phyloP scores from a whole-genome alignment of 2,329 filamentous ascomycete genomes.

The Neonectria magnoliae region DNA sequence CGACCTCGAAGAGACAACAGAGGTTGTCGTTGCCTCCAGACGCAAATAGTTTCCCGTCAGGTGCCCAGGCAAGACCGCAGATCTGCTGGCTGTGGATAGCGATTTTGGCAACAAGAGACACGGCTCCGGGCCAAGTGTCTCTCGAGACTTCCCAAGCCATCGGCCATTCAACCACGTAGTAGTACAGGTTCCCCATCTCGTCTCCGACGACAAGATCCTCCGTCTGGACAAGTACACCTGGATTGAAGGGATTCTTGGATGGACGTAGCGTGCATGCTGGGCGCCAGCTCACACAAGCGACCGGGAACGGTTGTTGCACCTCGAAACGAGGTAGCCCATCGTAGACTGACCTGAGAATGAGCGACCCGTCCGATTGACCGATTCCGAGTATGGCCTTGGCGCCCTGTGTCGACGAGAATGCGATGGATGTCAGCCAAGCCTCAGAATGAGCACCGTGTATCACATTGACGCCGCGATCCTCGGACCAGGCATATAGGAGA shows the following conservation, averaged over 20 bases:
- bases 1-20: slow-evolving; percentile 81
- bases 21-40: slow-evolving; percentile 93
- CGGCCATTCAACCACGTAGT: slow-evolving; percentile 91
- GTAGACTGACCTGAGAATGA: slow-evolving; percentile 81
- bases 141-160: slow-evolving; percentile 68
- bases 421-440: slow-evolving; percentile 81
- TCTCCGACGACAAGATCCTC: slow-evolving; percentile 92
- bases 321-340: slow-evolving; percentile 79
- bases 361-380: slow-evolving; percentile 79
- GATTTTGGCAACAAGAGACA: slow-evolving; percentile 81
- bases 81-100: slow-evolving; percentile 87
- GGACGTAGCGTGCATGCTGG: slow-evolving; percentile 66
- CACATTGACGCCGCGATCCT: slow-evolving; percentile 70
- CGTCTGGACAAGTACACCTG: slow-evolving; percentile 65
- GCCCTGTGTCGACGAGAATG: slow-evolving; percentile 85
- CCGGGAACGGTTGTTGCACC: slow-evolving; percentile 73
- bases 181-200: slow-evolving; percentile 82
- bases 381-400: slow-evolving; percentile 84
- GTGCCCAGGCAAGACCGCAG: slow-evolving; percentile 91
- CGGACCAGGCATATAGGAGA: slow-evolving; percentile 89
- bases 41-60: slow-evolving; percentile 79
- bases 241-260: slow-evolving; percentile 60
- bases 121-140: slow-evolving; percentile 79
- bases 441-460: slow-evolving; percentile 48
- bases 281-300: slow-evolving; percentile 86